Base-by-base conservation (phyloP, 306 rosid genomes). In the Fagus sylvatica region DNA sequence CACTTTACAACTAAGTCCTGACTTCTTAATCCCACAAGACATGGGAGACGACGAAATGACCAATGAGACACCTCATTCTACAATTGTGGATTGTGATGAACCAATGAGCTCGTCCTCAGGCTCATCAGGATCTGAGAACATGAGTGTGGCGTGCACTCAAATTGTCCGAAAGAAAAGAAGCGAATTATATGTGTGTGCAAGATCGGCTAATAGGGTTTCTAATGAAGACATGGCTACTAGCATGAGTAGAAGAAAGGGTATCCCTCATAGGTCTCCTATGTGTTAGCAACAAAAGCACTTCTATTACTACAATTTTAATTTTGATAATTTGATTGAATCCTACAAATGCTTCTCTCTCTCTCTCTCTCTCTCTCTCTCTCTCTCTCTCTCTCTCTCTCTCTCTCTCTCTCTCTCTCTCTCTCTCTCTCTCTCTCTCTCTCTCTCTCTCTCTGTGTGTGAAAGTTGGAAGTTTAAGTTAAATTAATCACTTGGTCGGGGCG, bases 401-500 rank as follows among this genome's bases (percentile, higher is more conserved):
- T 66, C 79, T 69, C 72, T 65, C 46, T 79, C 64, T 75, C 76
- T 59, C 32, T 62, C 77, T 69, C 51, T 66, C 79, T 69, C 72
- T 65, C 46, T 79, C 64, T 75, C 76, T 59, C 32, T 62, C 77
- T 69, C 51, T 66, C 79, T 69, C 72, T 65, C 46, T 79, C 64
- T 75, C 76, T 59, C 32, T 62, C 77, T 69, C 51, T 66, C 79
- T 79, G 65, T 72, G 49, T 69, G 28, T 73, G 64, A 86, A 88
- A 85, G 74, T 86, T 85, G 84, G 84, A 79, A 80, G 75, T 85
- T 71, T 80, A 76, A 72, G 78, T 71, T 92, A 86, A 89, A 84
- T 78, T 91, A 91, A 85, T 90, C 93, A 90, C 92, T 91, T 96
- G 97, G 98, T 93, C 97, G 98, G 97, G 92, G 76, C 84, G 82